phyloP scores from a whole-genome alignment of 495 filamentous ascomycete genomes.

The Polyplosphaeria fusca region DNA sequence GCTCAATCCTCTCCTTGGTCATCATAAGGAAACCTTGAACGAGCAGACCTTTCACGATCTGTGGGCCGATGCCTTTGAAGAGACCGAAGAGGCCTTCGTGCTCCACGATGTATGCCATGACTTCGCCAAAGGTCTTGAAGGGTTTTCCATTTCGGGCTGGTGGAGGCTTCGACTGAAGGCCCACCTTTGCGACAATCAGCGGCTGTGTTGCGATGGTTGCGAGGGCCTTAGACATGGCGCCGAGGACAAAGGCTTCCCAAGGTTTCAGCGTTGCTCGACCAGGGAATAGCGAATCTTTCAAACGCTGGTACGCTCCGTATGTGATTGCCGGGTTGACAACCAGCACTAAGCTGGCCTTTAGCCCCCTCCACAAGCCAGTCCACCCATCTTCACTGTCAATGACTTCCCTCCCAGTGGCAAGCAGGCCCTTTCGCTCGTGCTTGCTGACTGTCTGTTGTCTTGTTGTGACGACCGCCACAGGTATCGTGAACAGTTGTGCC shows the following conservation, averaged over 20 bases:
- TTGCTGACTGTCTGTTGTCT: conserved; percentile 91
- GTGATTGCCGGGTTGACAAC: conserved; percentile 98
- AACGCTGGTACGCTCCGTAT: conserved; percentile 92
- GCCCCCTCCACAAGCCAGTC: conserved; percentile 84
- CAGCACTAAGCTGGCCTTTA: conserved; percentile 94
- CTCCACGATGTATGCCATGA: conserved; percentile 88
- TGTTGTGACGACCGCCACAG: conserved; percentile 91
- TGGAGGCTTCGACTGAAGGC: conserved; percentile 88
- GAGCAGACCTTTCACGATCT: conserved; percentile 86
- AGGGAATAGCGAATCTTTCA: conserved; percentile 76
- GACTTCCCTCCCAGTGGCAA: conserved; percentile 88
- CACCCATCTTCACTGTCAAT: conserved; percentile 86
- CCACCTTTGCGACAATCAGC: conserved; percentile 96
- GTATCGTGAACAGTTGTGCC: conserved; percentile 94
- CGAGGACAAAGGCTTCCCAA: conserved; percentile 91
- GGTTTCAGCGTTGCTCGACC: conserved; percentile 73
- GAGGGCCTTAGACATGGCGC: conserved; percentile 86
- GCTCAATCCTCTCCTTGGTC: conserved; percentile 97
- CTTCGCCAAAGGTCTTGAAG: conserved; percentile 91
- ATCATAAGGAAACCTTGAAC: conserved; percentile 98
- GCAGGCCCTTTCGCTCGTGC: conserved; percentile 75
- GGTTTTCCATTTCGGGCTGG: conserved; percentile 80
- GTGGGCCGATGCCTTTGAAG: conserved; percentile 96
- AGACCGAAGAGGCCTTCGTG: conserved; percentile 78
- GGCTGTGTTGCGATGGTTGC: conserved; percentile 94